Evolutionary conservation across 768 basidiomycete genomes (phyloP).

Genomic region (Suillus subluteus): DNA sequence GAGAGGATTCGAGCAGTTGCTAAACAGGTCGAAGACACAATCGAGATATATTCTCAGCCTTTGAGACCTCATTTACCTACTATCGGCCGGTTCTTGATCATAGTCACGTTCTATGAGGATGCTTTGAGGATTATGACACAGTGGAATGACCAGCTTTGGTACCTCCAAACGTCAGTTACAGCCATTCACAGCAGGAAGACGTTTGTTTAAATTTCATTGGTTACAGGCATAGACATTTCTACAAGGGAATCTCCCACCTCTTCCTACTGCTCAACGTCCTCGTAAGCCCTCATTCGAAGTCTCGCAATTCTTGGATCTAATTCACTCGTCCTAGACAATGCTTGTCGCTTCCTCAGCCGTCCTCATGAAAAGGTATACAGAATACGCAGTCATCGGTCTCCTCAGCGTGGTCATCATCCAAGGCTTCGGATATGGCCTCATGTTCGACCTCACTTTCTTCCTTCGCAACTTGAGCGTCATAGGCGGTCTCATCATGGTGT

Average conservation of each 20-base stretch:
- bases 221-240: conserved; percentile 89
- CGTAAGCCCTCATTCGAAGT: conserved; percentile 53
- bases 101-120: conserved; percentile 98
- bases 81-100: conserved; percentile 94
- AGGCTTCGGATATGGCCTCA: conserved; percentile 98
- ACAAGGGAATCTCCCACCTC: conserved; percentile 91
- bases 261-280: conserved; percentile 92
- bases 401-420: conserved; percentile 91
- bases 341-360: conserved; percentile 80
- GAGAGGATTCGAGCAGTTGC: conserved; percentile 74
- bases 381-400: conserved; percentile 89
- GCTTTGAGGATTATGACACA: conserved; percentile 91
- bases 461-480: conserved; percentile 97
- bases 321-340: conserved; percentile 70
- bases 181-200: background rate
- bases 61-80: conserved; percentile 93
- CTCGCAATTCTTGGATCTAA: background rate
- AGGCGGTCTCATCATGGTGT: conserved; percentile 98
- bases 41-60: conserved; percentile 93
- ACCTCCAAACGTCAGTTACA: conserved; percentile 83
- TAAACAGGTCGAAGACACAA: conserved; percentile 84
- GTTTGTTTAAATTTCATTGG: conserved; percentile 14
- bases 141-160: conserved; percentile 98
- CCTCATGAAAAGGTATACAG: conserved; percentile 85
- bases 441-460: conserved; percentile 99